These are phyloP conservation scores for Castanea sativa DNA, from an alignment of 306 rosid genomes.

Conservation along the genomic window DNA sequence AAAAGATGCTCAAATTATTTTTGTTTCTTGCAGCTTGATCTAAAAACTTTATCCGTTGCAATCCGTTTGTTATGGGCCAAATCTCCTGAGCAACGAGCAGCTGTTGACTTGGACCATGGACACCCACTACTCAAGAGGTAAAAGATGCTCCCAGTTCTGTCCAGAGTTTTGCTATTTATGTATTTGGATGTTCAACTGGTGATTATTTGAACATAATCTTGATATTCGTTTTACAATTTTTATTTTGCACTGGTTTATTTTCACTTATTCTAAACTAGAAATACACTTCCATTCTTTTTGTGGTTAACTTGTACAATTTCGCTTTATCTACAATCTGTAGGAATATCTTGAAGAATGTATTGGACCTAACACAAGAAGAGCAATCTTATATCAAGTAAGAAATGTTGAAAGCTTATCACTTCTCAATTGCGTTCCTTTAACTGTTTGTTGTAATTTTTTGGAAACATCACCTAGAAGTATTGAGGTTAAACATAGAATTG, in stretches of 20 bases:
- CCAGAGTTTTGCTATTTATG: neutral
- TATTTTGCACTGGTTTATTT: neutral
- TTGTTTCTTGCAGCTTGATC: constrained; percentile 56
- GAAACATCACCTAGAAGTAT: neutral
- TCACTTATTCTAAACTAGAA: constrained; percentile 2
- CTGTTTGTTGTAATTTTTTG: neutral
- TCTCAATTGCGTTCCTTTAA: neutral
- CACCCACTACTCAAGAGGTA: constrained; percentile 85
- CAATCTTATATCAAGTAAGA: constrained; percentile 71
- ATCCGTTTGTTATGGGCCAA: constrained; percentile 80
- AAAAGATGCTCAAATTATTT: neutral
- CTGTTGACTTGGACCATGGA: constrained; percentile 75
- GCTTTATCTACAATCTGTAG: constrained; percentile 41
- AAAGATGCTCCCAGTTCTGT: constrained; percentile 6
- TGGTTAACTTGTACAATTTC: constrained; percentile 18
- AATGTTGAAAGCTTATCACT: neutral
- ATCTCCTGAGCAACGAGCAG: constrained; percentile 93
- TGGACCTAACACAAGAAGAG: constrained; percentile 66
- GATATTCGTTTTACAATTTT: neutral
- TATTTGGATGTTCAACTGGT: neutral
- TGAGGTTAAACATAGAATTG: neutral
- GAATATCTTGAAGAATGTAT: constrained; percentile 88
- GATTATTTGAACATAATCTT: neutral
- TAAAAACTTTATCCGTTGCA: constrained; percentile 65
- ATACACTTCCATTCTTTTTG: neutral